Base-by-base conservation (phyloP, 1,284 basidiomycete genomes). In the Malassezia yamatoensis region DNA sequence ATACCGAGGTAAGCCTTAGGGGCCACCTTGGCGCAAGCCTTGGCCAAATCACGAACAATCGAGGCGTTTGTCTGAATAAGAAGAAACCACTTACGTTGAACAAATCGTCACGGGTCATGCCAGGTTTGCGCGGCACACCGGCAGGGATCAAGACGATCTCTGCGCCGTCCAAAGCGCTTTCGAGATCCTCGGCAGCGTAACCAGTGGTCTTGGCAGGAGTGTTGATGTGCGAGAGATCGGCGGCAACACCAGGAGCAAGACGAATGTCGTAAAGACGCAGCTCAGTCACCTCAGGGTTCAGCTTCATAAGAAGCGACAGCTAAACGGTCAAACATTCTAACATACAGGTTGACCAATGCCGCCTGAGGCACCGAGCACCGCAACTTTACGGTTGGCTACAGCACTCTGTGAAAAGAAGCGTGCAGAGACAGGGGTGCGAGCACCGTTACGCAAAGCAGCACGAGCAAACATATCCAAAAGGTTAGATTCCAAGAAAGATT, bases 121-220 rank as follows among this genome's bases (percentile, higher is more conserved):
- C 76, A 58, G 67, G 76, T 70, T 77, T 77, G 60, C 76, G 74
- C 51, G 76, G 76, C 36, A 77, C 74, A 67, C 93, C 94, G 77
- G 93, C 93, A 60, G 94, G 94, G 77, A 96, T 94, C 67, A 98
- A 86, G 66, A 98, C 85, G 63, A 98, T 85, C 78, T 91, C 81
- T 63, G 82, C 85, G 66, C 85, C 88, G 61, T 87, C 83, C 58
- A 94, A 82, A 20, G 90, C 88, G 67, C 84, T 81, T 75, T 88
- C 86, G 70, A 94, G 83, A 76, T 89, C 82, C 48, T 74, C 81
- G 33, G 76, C 72, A 50, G 85, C 79, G 75, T 84, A 91, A 57
- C 89, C 89, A 37, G 79, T 80, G 61, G 88, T 86, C 85, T 88
- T 83, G 76, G 88, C 86, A 38, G 81, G 81, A 56, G 89, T 87